Evolutionary conservation across 2,329 filamentous ascomycete species (phyloP).

Genomic region (Neopestalotiopsis sp.): DNA sequence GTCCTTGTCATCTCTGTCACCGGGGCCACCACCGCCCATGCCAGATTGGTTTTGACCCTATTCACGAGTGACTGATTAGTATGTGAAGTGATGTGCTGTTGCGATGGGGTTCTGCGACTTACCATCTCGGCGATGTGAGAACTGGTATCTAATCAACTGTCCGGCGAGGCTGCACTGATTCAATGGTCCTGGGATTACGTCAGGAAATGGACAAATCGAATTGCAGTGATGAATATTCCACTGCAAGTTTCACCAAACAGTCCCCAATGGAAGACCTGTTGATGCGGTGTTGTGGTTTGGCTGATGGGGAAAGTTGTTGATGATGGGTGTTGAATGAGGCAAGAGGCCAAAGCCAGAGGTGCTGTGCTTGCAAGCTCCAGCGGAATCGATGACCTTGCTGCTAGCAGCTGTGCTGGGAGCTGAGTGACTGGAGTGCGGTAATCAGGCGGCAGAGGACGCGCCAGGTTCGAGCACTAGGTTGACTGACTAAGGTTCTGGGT

Average conservation of each 20-base stretch:
- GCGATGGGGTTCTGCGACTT: background rate
- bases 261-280: background rate
- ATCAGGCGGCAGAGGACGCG: slow-evolving; percentile 19
- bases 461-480: background rate
- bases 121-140: slow-evolving; percentile 18
- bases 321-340: slow-evolving; percentile 5
- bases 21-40: slow-evolving; percentile 76
- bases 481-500: background rate
- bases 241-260: background rate
- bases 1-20: slow-evolving; percentile 85
- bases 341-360: slow-evolving; percentile 3
- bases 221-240: background rate
- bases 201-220: background rate
- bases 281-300: background rate
- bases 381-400: slow-evolving; percentile 10
- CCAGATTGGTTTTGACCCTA: slow-evolving; percentile 88
- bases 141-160: background rate
- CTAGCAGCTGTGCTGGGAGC: background rate
- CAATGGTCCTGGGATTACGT: background rate
- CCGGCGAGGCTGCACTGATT: slow-evolving; percentile 1
- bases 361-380: slow-evolving; percentile 1
- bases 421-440: background rate
- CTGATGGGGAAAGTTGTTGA: slow-evolving; percentile 10
- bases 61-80: background rate
- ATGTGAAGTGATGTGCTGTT: background rate